These are phyloP conservation scores for Davidsoniella neocaledoniae DNA, from an alignment of 2,329 filamentous ascomycete species.

Conservation along the genomic window DNA sequence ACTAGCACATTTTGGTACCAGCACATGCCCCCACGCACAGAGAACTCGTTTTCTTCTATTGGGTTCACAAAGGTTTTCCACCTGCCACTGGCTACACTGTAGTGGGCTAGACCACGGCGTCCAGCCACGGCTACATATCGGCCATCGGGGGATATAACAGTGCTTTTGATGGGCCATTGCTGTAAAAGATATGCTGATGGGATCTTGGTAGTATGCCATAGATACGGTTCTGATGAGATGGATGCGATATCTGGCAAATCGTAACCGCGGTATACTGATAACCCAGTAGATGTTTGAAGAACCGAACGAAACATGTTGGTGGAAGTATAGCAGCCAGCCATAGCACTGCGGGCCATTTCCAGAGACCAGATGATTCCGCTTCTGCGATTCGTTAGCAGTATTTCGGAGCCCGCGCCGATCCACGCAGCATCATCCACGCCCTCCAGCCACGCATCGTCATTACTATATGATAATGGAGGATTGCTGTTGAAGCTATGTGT, in stretches of 20 bases:
- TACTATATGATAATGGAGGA: slow-evolving; percentile 41
- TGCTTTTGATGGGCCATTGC: slow-evolving; percentile 83
- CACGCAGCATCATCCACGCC: slow-evolving; percentile 66
- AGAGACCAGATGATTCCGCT: slow-evolving; percentile 72
- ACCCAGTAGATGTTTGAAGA: slow-evolving; percentile 69
- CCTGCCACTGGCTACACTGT: slow-evolving; percentile 81
- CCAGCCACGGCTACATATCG: slow-evolving; percentile 95
- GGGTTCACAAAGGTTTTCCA: slow-evolving; percentile 89
- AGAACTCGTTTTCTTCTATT: slow-evolving; percentile 72
- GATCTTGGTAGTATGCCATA: slow-evolving; percentile 90
- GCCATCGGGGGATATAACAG: slow-evolving; percentile 79
- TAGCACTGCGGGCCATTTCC: slow-evolving; percentile 87
- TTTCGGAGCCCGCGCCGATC: slow-evolving; percentile 75
- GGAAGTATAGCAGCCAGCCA: slow-evolving; percentile 78
- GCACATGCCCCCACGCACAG: slow-evolving; percentile 90
- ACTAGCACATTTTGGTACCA: slow-evolving; percentile 96
- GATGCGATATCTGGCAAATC: slow-evolving; percentile 80
- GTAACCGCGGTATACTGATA: slow-evolving; percentile 88
- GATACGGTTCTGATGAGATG: slow-evolving; percentile 75
- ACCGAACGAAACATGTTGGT: slow-evolving; percentile 82
- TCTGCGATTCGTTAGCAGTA: slow-evolving; percentile 53
- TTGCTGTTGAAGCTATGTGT: slow-evolving; percentile 70
- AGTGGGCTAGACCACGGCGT: slow-evolving; percentile 77
- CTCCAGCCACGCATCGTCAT: slow-evolving; percentile 70
- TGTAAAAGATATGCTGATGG: slow-evolving; percentile 71